phyloP scores from a whole-genome alignment of 352 stramenopile species.

The Pythium oligandrum region DNA sequence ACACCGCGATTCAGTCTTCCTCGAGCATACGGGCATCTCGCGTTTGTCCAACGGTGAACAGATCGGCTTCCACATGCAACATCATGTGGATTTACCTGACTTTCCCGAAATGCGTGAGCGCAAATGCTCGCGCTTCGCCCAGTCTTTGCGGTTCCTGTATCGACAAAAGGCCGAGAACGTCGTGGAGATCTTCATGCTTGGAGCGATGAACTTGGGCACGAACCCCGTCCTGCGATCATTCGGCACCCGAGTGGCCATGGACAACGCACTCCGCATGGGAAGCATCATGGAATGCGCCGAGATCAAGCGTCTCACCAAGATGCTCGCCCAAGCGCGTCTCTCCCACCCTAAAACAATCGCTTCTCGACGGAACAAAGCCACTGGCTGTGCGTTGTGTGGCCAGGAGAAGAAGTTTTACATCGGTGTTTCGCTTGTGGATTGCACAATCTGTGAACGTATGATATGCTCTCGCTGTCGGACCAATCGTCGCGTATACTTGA shows the following conservation, averaged over 20 bases:
- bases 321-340: conserved; percentile 24
- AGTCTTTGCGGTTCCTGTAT: conserved; percentile 51
- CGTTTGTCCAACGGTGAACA: conserved; percentile 27
- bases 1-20: conserved; percentile 41
- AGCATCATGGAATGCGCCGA: conserved; percentile 45
- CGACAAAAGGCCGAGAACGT: conserved; percentile 32
- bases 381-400: conserved; percentile 28
- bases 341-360: conserved; percentile 2
- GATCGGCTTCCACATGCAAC: conserved; percentile 53
- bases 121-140: conserved; percentile 40
- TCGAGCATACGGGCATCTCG: conserved; percentile 45
- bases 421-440: conserved; percentile 25
- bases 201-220: not conserved
- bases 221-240: conserved; percentile 36
- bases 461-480: conserved; percentile 42
- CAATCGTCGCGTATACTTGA: conserved; percentile 43
- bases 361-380: not conserved
- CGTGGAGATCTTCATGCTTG: conserved; percentile 53
- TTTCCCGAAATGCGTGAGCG: conserved; percentile 32
- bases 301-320: conserved; percentile 46
- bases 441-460: conserved; percentile 35
- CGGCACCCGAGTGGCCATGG: conserved; percentile 31
- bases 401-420: conserved; percentile 33
- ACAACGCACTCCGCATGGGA: conserved; percentile 40
- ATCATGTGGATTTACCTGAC: conserved; percentile 42